Conservation (phyloP, 2,329 filamentous ascomycete genomes). For the Xylaria sp. region DNA sequence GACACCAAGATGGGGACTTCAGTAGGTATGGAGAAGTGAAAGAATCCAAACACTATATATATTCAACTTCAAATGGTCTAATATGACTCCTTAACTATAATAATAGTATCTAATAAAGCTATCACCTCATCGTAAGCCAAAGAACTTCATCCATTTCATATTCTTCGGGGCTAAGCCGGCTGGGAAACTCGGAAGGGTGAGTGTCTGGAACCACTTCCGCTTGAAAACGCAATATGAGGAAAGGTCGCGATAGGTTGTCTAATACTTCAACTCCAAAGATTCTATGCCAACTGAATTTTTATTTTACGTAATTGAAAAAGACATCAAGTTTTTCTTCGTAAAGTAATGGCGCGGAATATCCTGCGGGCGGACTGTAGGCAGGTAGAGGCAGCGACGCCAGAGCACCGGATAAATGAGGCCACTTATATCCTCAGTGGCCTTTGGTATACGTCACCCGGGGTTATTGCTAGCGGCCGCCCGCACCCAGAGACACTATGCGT, state of each 20-base stretch:
- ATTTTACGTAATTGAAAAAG: conserved; percentile 24
- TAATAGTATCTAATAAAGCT: conserved; percentile 4
- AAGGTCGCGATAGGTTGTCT: conserved; percentile 23
- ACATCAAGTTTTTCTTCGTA: conserved; percentile 37
- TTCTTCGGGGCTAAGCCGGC: neutral
- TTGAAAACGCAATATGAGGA: conserved; percentile 17
- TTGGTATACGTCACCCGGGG: conserved; percentile 14
- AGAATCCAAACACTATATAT: conserved; percentile 5
- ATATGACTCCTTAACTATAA: neutral
- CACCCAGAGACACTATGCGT: neutral
- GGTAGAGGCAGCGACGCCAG: conserved; percentile 31
- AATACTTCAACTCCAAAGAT: conserved; percentile 30
- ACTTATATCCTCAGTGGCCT: conserved; percentile 9
- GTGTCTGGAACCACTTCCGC: conserved; percentile 14
- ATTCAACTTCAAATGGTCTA: neutral
- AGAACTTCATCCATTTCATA: conserved; percentile 11
- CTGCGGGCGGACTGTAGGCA: conserved; percentile 37
- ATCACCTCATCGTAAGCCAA: conserved; percentile 2
- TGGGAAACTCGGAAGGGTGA: conserved; percentile 9
- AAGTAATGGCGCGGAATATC: conserved; percentile 33
- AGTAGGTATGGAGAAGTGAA: neutral
- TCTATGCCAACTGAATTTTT: conserved; percentile 24
- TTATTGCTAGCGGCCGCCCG: conserved; percentile 14
- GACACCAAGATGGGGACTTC: neutral
- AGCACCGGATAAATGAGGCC: conserved; percentile 42